A percentile compares a stretch with the other conserved stretches of the same genome.
phyloP scores from a whole-genome alignment of 345 rosid species.

The Citrus trifoliata region DNA sequence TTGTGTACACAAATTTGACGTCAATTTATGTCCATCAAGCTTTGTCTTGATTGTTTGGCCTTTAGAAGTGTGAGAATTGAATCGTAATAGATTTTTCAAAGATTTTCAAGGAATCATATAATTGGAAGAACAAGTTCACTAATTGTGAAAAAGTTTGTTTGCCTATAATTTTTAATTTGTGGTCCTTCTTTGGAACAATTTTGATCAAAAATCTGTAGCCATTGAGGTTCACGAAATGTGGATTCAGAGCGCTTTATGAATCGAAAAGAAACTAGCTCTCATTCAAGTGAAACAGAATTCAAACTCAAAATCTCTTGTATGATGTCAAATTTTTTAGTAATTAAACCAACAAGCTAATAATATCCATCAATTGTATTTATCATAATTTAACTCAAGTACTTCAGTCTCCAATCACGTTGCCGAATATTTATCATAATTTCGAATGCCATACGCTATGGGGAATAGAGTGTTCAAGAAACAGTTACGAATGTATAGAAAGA shows the following conservation, averaged over 20 bases:
- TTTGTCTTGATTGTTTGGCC: not conserved
- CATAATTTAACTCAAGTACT: too few species aligned
- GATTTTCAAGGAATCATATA: not conserved
- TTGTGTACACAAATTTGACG: not conserved
- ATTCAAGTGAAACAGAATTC: too few species aligned
- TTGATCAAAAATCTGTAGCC: not conserved
- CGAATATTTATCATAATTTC: too few species aligned
- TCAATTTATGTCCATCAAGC: not conserved
- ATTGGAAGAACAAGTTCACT: not conserved
- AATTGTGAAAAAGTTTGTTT: not conserved
- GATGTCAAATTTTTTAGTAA: too few species aligned
- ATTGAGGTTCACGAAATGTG: too few species aligned
- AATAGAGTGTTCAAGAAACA: not conserved
- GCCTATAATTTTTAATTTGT: not conserved
- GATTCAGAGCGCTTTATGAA: too few species aligned
- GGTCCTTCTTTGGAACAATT: not conserved
- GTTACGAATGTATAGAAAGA: not conserved
- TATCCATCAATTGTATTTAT: too few species aligned
- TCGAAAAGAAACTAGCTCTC: too few species aligned
- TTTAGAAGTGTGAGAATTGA: not conserved
- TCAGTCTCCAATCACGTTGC: too few species aligned
- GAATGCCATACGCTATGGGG: too few species aligned
- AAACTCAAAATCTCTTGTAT: too few species aligned
- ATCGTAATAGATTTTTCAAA: not conserved
- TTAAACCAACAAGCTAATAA: too few species aligned